Base-by-base conservation (phyloP, 2,329 filamentous ascomycete species). In the Penicillium sp. region DNA sequence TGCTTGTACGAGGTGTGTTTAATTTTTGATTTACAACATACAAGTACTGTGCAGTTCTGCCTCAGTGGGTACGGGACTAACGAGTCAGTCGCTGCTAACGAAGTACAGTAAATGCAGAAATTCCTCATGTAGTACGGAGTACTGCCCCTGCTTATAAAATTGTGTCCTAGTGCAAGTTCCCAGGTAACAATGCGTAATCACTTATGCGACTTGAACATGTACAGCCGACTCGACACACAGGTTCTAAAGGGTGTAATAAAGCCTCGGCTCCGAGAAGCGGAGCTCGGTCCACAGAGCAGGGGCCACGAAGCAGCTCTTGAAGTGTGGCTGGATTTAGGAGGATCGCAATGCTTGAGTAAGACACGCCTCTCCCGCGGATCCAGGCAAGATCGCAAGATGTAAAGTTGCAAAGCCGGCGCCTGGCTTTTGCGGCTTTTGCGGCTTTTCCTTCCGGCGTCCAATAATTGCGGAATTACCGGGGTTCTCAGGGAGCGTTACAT, bases 321-420 rank as follows among this genome's bases (percentile, higher is more conserved):
- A 14, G 18, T 39, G 38, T 40, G 38, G 38, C 38, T 40, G 34
- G 13, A 7, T n/a, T 21, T 40, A 6, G n/a, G 36, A 40, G 38
- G 38, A 21, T 40, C 38, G 18, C 3, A 40, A 40, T 40, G n/a
- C 16, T 40, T 40, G 18, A 16, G 10, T 40, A 21, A 40, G 38
- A 40, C 38, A 40, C 38, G 38, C 38, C 38, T 40, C 38, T 40
- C 38, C 50, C n/a, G 29, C 21, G 44, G 21, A n/a, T 29, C 44
- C 38, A 48, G 38, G 21, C 38, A 8, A 40, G 38, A 40, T 40
- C 38, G 38, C 38, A 18, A 43, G 45, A 53, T 50, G 46, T 34
- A 34, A 39, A 50, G 51, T 32, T 44, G 50, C 50, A 52, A 46
- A 39, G 32, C 39, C 24, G 43, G 49, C 44, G 36, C 29, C 45